Percentiles rank a stretch among this genome's conserved stretches.
These are phyloP conservation scores for Starmerella floricola DNA, from an alignment of 805 yeast genomes.

Conservation along the genomic window DNA sequence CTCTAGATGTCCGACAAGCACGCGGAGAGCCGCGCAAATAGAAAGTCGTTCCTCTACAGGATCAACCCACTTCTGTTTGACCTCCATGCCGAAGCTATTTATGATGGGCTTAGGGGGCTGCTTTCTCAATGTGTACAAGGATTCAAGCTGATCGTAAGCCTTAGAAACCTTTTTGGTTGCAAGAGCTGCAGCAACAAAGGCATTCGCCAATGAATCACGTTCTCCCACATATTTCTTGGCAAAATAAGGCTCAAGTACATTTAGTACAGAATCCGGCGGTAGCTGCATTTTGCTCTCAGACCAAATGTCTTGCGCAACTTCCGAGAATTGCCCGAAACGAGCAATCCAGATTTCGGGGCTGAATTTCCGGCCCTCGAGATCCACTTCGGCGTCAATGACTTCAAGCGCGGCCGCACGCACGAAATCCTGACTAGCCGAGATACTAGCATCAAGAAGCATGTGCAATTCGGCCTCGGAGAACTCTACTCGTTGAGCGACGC, in stretches of 20 bases:
- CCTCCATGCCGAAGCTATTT: slow-evolving; percentile 70
- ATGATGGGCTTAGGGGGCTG: slow-evolving; percentile 28
- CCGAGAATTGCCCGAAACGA: slow-evolving; percentile 53
- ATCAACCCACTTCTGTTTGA: slow-evolving; percentile 54
- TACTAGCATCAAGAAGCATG: slow-evolving; percentile 37
- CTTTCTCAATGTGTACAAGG: slow-evolving; percentile 46
- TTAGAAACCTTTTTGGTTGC: slow-evolving; percentile 20
- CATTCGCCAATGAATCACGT: slow-evolving; percentile 58
- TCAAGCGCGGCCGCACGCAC: slow-evolving; percentile 74
- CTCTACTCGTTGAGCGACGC: slow-evolving; percentile 62
- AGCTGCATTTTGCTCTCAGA: slow-evolving; percentile 53
- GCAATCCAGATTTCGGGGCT: slow-evolving; percentile 68
- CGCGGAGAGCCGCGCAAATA: slow-evolving; percentile 53
- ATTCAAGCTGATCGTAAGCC: slow-evolving; percentile 38
- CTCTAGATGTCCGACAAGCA: slow-evolving; percentile 39
- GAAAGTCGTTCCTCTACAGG: slow-evolving; percentile 81
- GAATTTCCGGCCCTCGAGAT: slow-evolving; percentile 35
- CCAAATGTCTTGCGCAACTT: slow-evolving; percentile 74
- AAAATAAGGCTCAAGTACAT: slow-evolving; percentile 39
- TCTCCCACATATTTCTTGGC: slow-evolving; percentile 36
- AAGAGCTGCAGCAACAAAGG: slow-evolving; percentile 40
- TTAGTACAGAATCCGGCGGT: slow-evolving; percentile 28
- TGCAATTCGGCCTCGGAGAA: slow-evolving; percentile 48
- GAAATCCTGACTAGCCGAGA: slow-evolving; percentile 51
- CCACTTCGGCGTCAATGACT: slow-evolving; percentile 67